A percentile compares a stretch with the other conserved stretches of the same genome.
phyloP scores from a whole-genome alignment of 1,139 yeast species.

The Candida tetrigidarum region DNA sequence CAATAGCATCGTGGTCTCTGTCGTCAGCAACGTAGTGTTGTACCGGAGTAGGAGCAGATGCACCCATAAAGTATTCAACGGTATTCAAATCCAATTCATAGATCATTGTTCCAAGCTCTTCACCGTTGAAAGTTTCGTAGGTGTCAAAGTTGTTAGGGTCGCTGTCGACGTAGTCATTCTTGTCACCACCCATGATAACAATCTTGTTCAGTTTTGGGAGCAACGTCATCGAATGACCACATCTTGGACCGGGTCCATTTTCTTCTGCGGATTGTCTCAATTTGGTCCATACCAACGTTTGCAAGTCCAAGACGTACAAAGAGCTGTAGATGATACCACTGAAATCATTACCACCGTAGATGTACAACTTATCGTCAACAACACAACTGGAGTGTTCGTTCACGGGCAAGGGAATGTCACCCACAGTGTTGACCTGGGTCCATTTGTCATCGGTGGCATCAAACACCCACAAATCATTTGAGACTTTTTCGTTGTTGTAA shows the following conservation, averaged over 20 bases:
- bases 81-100: conserved; percentile 60
- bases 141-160: conserved; percentile 45
- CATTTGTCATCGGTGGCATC: conserved; percentile 74
- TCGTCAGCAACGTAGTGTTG: background rate
- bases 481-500: conserved; percentile 75
- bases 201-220: conserved; percentile 67
- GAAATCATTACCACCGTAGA: conserved; percentile 89
- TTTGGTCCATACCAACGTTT: conserved; percentile 73
- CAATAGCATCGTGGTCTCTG: background rate
- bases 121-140: conserved; percentile 56
- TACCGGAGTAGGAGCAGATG: background rate
- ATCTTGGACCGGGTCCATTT: conserved; percentile 76
- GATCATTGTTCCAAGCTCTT: conserved; percentile 58
- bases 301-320: conserved; percentile 76
- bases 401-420: conserved; percentile 79
- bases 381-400: conserved; percentile 91
- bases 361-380: conserved; percentile 77
- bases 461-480: conserved; percentile 81
- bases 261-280: conserved; percentile 47
- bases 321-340: conserved; percentile 73
- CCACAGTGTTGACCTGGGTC: conserved; percentile 56
- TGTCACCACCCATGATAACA: conserved; percentile 92
- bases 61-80: conserved; percentile 38
- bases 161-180: conserved; percentile 55
- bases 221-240: conserved; percentile 92